Percentiles rank a stretch among this genome's conserved stretches.
Conservation (phyloP, 2,329 filamentous ascomycete species). For the Fusarium sp. region DNA sequence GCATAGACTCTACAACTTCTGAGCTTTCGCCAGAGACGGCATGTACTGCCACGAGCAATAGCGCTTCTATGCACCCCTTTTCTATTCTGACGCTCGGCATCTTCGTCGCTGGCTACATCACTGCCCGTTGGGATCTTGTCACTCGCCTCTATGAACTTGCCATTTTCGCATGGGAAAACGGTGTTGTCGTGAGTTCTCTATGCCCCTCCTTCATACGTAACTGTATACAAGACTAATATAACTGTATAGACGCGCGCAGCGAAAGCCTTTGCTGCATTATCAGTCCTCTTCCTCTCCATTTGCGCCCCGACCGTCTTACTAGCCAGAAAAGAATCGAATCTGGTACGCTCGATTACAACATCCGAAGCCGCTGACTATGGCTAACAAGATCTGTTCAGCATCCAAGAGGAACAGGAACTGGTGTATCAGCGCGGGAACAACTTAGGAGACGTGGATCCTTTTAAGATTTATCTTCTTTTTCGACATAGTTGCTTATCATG, state of each 20-base stretch:
- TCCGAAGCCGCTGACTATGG: slow-evolving; percentile 37
- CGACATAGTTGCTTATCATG: slow-evolving; percentile 64
- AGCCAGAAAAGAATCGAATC: slow-evolving; percentile 80
- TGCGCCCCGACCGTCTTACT: slow-evolving; percentile 87
- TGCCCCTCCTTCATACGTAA: slow-evolving; percentile 4
- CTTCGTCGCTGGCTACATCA: slow-evolving; percentile 99
- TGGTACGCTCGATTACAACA: slow-evolving; percentile 68
- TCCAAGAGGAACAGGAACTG: slow-evolving; percentile 80
- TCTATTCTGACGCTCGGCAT: slow-evolving; percentile 95
- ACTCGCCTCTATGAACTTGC: slow-evolving; percentile 96
- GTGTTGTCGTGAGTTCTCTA: slow-evolving; percentile 80
- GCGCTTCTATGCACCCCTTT: slow-evolving; percentile 92
- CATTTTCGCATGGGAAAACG: slow-evolving; percentile 98
- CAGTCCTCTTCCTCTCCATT: slow-evolving; percentile 85
- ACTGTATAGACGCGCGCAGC: slow-evolving; percentile 78
- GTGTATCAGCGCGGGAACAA: slow-evolving; percentile 95
- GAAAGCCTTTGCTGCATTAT: slow-evolving; percentile 86
- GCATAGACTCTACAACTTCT: slow-evolving; percentile 36
- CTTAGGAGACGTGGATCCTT: slow-evolving; percentile 94
- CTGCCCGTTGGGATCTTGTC: slow-evolving; percentile 98
- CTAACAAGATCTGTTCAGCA: slow-evolving; percentile 68
- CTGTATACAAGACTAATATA: slow-evolving; percentile 8
- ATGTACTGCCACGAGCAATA: slow-evolving; percentile 59
- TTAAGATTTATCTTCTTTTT: slow-evolving; percentile 60
- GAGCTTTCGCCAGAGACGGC: slow-evolving; percentile 48